Conservation (phyloP, 768 basidiomycete genomes). For the Daedalea quercina region DNA sequence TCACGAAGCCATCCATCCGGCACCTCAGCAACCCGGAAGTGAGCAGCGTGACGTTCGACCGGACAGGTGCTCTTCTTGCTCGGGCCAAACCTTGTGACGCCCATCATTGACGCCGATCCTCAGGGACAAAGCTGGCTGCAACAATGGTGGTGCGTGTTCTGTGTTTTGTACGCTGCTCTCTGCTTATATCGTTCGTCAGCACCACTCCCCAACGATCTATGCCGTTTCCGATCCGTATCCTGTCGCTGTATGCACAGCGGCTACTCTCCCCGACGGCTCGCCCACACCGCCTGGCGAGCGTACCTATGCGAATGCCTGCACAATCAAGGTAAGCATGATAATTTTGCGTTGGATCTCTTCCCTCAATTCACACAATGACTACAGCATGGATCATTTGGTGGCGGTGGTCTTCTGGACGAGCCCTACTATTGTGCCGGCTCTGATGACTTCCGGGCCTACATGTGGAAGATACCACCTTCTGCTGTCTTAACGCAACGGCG, state of each 20-base stretch:
- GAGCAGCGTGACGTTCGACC: conserved; percentile 64
- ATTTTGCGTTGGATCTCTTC: too few relatives aligned
- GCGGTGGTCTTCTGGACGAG: conserved; percentile 44
- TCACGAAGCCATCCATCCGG: conserved; percentile 33
- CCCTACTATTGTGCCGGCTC: conserved; percentile 69
- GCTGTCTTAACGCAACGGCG: conserved; percentile 38
- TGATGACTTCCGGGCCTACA: conserved; percentile 74
- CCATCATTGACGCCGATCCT: not conserved
- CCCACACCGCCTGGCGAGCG: conserved; percentile 38
- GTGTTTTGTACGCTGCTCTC: not conserved
- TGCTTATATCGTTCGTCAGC: conserved; percentile 29
- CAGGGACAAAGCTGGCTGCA: conserved; percentile 59
- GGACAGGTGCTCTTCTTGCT: conserved; percentile 41
- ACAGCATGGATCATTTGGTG: conserved; percentile 80
- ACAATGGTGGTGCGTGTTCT: conserved; percentile 51
- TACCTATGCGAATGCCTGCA: conserved; percentile 66
- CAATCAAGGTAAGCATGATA: conserved; percentile 78
- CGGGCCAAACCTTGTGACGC: not conserved
- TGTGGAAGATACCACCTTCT: conserved; percentile 67
- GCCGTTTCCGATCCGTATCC: conserved; percentile 60
- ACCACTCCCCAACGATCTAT: conserved; percentile 69
- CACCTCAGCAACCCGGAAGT: conserved; percentile 55
- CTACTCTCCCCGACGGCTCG: conserved; percentile 48
- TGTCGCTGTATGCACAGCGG: conserved; percentile 59
- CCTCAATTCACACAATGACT: not conserved